These are phyloP conservation scores for Collybiopsis luxurians DNA, from an alignment of 768 basidiomycete species.

Conservation along the genomic window DNA sequence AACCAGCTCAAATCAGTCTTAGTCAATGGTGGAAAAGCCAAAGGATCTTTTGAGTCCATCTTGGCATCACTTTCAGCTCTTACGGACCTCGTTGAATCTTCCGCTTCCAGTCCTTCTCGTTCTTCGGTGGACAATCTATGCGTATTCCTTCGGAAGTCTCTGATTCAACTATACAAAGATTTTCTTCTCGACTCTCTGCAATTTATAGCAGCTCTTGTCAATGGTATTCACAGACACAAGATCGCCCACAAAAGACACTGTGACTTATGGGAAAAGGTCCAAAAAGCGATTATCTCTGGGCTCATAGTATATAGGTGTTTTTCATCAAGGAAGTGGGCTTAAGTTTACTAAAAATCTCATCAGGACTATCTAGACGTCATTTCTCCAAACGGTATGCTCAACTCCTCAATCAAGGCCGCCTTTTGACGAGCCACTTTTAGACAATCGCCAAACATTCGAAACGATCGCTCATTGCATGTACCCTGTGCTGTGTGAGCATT, in stretches of 20 bases:
- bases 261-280: slow-evolving; percentile 43
- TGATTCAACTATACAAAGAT: neutral
- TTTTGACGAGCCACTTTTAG: slow-evolving; percentile 17
- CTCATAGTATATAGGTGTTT: slow-evolving; percentile 34
- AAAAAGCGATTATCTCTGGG: slow-evolving; percentile 50
- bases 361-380: slow-evolving; percentile 15
- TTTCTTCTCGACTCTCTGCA: neutral
- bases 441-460: neutral
- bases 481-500: slow-evolving; percentile 33
- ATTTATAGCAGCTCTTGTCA: neutral
- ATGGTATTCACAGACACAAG: neutral
- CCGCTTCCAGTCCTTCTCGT: neutral
- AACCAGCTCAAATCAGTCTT: neutral
- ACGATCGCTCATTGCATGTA: slow-evolving; percentile 25
- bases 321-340: no score
- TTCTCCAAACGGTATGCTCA: slow-evolving; percentile 13
- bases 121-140: neutral
- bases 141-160: neutral
- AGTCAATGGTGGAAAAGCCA: neutral
- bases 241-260: neutral
- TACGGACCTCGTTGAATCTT: neutral
- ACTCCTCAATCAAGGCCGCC: slow-evolving; percentile 27
- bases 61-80: neutral
- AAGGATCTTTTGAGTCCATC: neutral
- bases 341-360: no score